Evolutionary conservation across 495 filamentous ascomycete genomes (phyloP), one percentile per base, ranked within the genome.

Genomic region (Penicillium flavigenum): DNA sequence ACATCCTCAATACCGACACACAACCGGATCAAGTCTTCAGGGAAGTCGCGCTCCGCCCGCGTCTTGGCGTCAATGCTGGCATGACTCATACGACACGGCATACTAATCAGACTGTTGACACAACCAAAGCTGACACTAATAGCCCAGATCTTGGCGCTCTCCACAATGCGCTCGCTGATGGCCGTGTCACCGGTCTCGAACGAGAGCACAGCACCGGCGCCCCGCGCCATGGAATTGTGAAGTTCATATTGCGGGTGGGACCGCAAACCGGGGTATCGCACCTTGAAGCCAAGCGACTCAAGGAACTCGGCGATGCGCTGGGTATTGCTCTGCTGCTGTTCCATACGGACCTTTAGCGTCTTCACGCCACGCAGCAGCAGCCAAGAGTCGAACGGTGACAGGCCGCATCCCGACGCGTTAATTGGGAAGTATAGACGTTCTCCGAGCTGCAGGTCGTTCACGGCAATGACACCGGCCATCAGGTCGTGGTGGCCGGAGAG

Each of bases 41-140:
- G 94, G 83, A 98, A 87, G 49, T 87, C 85, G 61, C 94, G 81
- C 75, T 98, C 93, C 67, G 82, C 76, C 63, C 94, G 80, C 55
- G 92, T 96, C 79, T 94, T 93, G 58, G 88, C 89, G 71, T 98
- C 95, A 70, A 98, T 98, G 68, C 92, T 96, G 20, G 94, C 94
- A 77, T 98, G 94, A 73, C 95, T 98, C 94, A 98, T 98, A 58
- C 89, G 90, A 66, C 94, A 98, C 11, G 94, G 94, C 94, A 98
- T 96, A 74, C 91, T 96, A 72, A 98, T 98, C 73, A 98, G 72
- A 75, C 89, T 94, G 74, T 98, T 98, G 44, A 98, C 95, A 72
- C 95, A 97, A 36, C 94, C 94, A 69, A 98, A 98, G 62, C 89
- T 94, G 51, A 98, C 94, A 59, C 88, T 91, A 60, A 98, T 98